phyloP scores from a whole-genome alignment of 306 rosid genomes.

The Notholithocarpus densiflorus region DNA sequence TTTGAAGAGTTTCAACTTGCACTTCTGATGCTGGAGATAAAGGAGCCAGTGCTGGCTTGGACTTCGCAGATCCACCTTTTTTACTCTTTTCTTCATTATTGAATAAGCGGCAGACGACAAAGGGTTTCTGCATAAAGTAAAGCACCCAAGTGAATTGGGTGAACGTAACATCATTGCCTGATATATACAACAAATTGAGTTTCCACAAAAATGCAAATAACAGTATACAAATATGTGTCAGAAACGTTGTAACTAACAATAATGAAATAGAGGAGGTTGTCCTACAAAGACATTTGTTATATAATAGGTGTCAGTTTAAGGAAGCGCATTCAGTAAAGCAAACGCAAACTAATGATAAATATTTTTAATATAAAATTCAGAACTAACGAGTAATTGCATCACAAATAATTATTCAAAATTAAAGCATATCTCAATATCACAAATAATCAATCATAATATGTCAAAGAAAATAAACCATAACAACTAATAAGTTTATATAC shows the following conservation, averaged over 20 bases:
- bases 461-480: no score
- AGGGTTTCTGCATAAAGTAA: conserved; percentile 53
- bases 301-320: not conserved
- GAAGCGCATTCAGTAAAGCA: no score
- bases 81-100: conserved; percentile 25
- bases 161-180: conserved; percentile 5
- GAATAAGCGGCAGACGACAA: conserved; percentile 80
- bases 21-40: not conserved
- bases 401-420: no score
- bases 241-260: not conserved
- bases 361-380: no score
- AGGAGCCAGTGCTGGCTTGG: not conserved
- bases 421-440: no score
- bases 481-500: no score
- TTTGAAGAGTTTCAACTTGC: no score
- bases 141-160: conserved; percentile 16
- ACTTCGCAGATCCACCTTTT: not conserved
- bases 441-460: no score
- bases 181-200: not conserved
- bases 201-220: not conserved
- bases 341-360: no score
- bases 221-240: not conserved
- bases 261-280: not conserved
- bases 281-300: not conserved
- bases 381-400: no score